Percentiles rank a stretch among this genome's conserved stretches.
phyloP scores from a whole-genome alignment of 2,329 filamentous ascomycete species.

The Metarhizium brunneum region DNA sequence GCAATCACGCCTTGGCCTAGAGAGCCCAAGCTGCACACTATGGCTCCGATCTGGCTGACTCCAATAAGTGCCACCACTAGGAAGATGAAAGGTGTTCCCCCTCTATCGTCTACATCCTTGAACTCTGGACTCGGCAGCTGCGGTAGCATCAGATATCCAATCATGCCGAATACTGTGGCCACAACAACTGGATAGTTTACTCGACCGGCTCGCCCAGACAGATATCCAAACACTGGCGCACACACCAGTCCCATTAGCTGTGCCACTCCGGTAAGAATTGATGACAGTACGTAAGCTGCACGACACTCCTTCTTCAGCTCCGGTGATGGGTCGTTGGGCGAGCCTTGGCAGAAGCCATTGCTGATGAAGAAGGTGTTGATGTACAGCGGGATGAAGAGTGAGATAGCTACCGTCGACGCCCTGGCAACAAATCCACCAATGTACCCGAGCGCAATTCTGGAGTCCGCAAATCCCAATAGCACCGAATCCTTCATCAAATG shows the following conservation, averaged over 20 bases:
- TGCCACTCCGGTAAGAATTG: conserved; percentile 79
- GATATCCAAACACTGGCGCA: conserved; percentile 79
- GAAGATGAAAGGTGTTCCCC: conserved; percentile 62
- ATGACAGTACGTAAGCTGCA: conserved; percentile 78
- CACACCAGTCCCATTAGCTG: conserved; percentile 78
- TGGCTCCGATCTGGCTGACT: conserved; percentile 89
- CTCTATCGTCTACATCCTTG: conserved; percentile 50
- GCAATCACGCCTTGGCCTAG: conserved; percentile 71
- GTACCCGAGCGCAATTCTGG: conserved; percentile 77
- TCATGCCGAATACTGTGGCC: conserved; percentile 62
- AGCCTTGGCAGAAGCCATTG: conserved; percentile 67
- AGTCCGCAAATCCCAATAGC: conserved; percentile 62
- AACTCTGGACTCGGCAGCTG: conserved; percentile 70
- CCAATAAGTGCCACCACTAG: conserved; percentile 73
- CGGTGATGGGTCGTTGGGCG: conserved; percentile 51
- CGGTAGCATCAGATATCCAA: conserved; percentile 71
- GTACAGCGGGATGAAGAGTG: conserved; percentile 86
- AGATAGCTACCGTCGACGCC: conserved; percentile 90
- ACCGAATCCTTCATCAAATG: conserved; percentile 54
- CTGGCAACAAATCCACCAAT: conserved; percentile 90
- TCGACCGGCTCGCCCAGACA: conserved; percentile 58
- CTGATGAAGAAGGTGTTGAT: conserved; percentile 84
- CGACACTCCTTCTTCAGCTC: conserved; percentile 81
- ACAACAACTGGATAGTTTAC: conserved; percentile 67
- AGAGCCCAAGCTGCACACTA: conserved; percentile 89